Evolutionary conservation across 306 rosid genomes (phyloP), one percentile per base, ranked within the genome.

Genomic region (Spatholobus suberectus): DNA sequence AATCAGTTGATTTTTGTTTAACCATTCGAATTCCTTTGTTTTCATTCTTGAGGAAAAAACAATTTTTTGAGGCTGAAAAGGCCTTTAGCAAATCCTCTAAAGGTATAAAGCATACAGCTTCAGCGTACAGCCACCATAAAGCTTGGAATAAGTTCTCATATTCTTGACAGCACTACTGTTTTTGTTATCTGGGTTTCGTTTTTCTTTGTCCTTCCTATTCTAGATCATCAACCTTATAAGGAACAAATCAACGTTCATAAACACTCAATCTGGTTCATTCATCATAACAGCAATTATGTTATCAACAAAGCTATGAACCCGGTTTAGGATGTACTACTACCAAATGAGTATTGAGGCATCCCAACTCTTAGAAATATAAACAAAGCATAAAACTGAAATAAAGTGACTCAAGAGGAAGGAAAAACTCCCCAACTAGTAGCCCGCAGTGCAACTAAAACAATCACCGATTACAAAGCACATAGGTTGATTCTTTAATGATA

Each of bases 331-430:
- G 74, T 51, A 78, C 21, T 72, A 66, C 54, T 10, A 11, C 26
- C 26, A 65, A 34, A 76, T 59, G 61, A 27, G 57, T 59, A 51
- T 7, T 27, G 40, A 81, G 49, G 44, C 18, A 77, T 65, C 73
- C 67, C 83, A 81, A 52, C 68, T 83, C 92, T 72, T 73, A 82
- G 23, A 58, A 71, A 63, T 14, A 14, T 59, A 59, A 81, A 58
- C 69, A 47, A 52, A 49, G 46, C 80, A 85, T 51, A 32, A 71
- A 62, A 68, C 70, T 47, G 81, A 85, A 79, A 74, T 26, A 67
- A 74, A 80, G 51, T 46, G 49, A 34, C 67, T 59, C 70, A 57
- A 17, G 77, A 9, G 37, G 34, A 51, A 55, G 37, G 24, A 63
- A 54, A 75, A 69, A 32, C 23, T 69, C 74, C 49, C 85, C 15